Evolutionary conservation across 305 asterid genomes (phyloP), one percentile per base, ranked within the genome.

Genomic region (Fraxinus paxiana): DNA sequence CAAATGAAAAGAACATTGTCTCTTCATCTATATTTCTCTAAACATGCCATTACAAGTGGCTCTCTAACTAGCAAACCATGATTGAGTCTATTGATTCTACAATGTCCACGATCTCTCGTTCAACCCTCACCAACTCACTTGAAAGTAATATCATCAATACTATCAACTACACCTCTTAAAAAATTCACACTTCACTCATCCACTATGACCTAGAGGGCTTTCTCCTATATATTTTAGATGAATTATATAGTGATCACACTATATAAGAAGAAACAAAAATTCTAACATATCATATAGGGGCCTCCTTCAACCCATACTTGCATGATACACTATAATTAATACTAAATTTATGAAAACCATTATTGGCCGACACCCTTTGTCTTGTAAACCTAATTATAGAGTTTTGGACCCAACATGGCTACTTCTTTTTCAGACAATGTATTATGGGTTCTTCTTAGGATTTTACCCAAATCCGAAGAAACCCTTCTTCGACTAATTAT

Each of bases 381-480:
- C 37, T 13, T 67, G 73, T 67, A 67, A 67, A 24, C 37, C 73
- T 67, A 67, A 67, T 67, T 26, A 67, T 67, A 4, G 31, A 28
- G 73, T 4, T 26, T 26, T 67, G 73, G 37, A 9, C 35, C 33
- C 71, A 2, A 61, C 71, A 3, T 22, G 71, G n/a, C 15, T 61
- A 10, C 37, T 28, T 26, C 34, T 10, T 67, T 67, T 28, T 67
- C 20, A 67, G 37, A 67, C 37, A 67, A 34, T 24, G 37, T 5
- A 67, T 28, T 26, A 28, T 67, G 37, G 73, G 9, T 28, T 26
- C 37, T 67, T 28, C 73, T 24, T 67, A 67, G 37, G 17, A 67
- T 67, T 28, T 67, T 26, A 67, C 73, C 37, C 73, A 67, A 26
- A 67, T 67, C 37, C 20, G 73, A 67, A 67, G 73, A 67, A 67